phyloP scores from a whole-genome alignment of 371 early-diverging fungal species.

The Dichotomocladium elegans region DNA sequence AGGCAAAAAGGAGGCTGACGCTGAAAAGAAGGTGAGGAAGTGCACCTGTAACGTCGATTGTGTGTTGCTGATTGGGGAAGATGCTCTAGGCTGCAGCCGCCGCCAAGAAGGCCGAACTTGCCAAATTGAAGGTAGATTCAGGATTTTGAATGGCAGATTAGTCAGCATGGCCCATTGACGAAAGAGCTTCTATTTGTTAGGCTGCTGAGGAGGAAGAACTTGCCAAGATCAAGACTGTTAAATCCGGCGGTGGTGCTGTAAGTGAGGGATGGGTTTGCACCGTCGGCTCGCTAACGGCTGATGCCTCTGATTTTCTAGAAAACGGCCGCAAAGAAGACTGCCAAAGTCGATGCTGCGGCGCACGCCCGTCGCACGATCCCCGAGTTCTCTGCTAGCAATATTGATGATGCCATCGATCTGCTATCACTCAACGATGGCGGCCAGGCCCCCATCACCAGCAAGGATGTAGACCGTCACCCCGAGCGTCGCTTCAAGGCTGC shows the following conservation, averaged over 20 bases:
- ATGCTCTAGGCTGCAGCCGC: constrained; percentile 26
- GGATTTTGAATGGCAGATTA: too few species aligned
- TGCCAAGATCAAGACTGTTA: constrained; percentile 29
- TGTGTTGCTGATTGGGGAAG: neutral
- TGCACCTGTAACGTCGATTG: neutral
- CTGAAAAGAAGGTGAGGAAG: constrained; percentile 60
- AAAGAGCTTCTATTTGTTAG: constrained; percentile 22
- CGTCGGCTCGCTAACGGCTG: too few species aligned
- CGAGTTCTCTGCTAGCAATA: constrained; percentile 66
- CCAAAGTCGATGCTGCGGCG: constrained; percentile 41
- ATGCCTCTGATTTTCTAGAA: too few species aligned
- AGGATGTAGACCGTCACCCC: constrained; percentile 76
- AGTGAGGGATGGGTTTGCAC: too few species aligned
- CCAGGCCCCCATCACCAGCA: constrained; percentile 34
- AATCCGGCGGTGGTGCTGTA: constrained; percentile 23
- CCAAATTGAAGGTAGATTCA: constrained; percentile 3
- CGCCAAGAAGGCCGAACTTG: constrained; percentile 38
- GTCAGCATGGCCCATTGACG: too few species aligned
- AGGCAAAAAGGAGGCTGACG: constrained; percentile 66
- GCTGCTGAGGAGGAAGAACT: constrained; percentile 43
- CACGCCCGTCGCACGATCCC: constrained; percentile 52
- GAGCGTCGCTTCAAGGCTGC: constrained; percentile 85
- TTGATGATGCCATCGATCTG: constrained; percentile 80
- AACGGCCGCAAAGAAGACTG: constrained; percentile 51
- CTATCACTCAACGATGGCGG: constrained; percentile 38